phyloP scores from a whole-genome alignment of 495 filamentous ascomycete species.

The Schizothecium vesticola region DNA sequence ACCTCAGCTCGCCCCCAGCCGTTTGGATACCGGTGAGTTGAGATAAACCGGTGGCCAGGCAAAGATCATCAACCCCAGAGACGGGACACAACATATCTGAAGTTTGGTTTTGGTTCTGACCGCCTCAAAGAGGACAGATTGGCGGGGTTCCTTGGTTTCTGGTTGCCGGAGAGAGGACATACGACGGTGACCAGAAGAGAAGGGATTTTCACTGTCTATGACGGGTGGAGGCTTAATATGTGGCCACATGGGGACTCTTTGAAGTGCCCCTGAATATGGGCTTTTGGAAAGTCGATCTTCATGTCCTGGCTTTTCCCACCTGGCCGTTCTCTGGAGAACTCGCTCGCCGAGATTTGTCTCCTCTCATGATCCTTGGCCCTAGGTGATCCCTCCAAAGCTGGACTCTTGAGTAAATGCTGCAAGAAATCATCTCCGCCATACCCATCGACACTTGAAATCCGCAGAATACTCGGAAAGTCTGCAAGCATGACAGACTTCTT shows the following conservation, averaged over 20 bases:
- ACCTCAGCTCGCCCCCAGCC: not conserved
- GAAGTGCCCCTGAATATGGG: not conserved
- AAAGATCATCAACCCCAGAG: not conserved
- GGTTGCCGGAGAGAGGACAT: not conserved
- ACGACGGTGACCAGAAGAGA: not conserved
- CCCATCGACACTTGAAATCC: too few species aligned
- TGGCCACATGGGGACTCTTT: not conserved
- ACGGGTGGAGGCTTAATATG: conserved; percentile 1
- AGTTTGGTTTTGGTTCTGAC: not conserved
- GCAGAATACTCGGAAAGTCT: not conserved
- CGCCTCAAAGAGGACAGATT: not conserved
- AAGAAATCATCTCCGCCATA: too few species aligned
- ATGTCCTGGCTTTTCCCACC: not conserved
- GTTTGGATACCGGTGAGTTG: not conserved
- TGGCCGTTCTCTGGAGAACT: not conserved
- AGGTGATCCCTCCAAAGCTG: not conserved
- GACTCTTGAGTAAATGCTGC: too few species aligned
- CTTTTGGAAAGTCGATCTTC: conserved; percentile 1
- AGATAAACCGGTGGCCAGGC: not conserved
- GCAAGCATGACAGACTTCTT: not conserved
- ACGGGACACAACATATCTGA: not conserved
- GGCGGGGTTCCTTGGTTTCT: not conserved
- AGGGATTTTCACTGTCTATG: not conserved
- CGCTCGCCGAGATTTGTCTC: not conserved
- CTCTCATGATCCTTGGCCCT: not conserved